Percentiles rank a stretch among this genome's conserved stretches.
Conservation (phyloP, 164 flowering plant genomes). For the Hamamelis virginiana region DNA sequence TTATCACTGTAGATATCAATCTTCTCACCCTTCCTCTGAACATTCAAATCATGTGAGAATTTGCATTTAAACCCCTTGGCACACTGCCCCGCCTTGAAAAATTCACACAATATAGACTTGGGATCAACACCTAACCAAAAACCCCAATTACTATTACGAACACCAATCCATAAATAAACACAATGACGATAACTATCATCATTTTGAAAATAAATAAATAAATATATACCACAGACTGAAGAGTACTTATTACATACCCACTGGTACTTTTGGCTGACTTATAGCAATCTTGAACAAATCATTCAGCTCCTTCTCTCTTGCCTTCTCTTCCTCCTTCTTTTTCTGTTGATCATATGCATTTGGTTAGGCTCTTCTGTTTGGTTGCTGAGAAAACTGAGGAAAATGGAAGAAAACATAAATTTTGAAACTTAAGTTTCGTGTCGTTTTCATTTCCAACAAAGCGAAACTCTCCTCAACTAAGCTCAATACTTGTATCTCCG, state of each 20-base stretch:
- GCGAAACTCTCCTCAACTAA: no score
- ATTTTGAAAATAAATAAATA: not conserved
- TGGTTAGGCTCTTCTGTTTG: no score
- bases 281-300: constrained; percentile 91
- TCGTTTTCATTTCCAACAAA: no score
- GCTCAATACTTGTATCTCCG: no score
- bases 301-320: constrained; percentile 84
- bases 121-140: constrained; percentile 89
- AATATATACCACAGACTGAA: not conserved
- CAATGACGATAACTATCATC: not conserved
- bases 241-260: constrained; percentile 41
- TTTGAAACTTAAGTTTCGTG: no score
- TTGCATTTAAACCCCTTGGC: constrained; percentile 96
- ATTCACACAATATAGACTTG: constrained; percentile 91
- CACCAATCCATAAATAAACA: not conserved
- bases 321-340: constrained; percentile 97
- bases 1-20: constrained; percentile 89
- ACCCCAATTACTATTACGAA: constrained; percentile 6
- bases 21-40: constrained; percentile 96
- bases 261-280: constrained; percentile 95
- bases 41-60: constrained; percentile 94
- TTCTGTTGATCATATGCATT: constrained; percentile 46
- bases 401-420: no score
- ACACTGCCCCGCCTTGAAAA: constrained; percentile 93
- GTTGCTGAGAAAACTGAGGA: no score